A percentile compares a stretch with the other conserved stretches of the same genome.
Evolutionary conservation across 345 rosid genomes (phyloP).

Genomic region (Populus nigra): DNA sequence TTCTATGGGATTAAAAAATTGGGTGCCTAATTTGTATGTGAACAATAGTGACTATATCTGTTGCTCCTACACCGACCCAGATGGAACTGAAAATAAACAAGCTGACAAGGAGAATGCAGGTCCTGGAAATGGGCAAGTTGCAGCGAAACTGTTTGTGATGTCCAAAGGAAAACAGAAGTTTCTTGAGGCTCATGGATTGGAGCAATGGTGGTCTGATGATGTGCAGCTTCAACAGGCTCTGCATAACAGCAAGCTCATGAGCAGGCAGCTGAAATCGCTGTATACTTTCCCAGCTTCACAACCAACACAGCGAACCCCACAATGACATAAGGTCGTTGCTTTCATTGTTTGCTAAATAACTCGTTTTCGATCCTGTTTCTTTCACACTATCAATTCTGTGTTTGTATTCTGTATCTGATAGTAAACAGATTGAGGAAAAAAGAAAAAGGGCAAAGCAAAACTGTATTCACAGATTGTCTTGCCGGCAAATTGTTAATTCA

Average conservation of each 20-base stretch:
- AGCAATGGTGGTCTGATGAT: constrained; percentile 99
- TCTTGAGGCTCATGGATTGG: constrained; percentile 86
- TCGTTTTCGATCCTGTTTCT: constrained; percentile 15
- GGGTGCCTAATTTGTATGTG: constrained; percentile 88
- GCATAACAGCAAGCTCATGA: constrained; percentile 71
- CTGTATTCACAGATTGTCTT: no score
- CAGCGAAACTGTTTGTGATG: constrained; percentile 86
- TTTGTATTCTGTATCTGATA: neutral
- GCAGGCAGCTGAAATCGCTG: constrained; percentile 84
- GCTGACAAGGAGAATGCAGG: constrained; percentile 51
- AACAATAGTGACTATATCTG: constrained; percentile 91
- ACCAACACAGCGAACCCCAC: constrained; percentile 22
- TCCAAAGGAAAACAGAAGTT: constrained; percentile 93
- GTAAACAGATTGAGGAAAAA: neutral
- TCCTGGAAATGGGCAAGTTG: constrained; percentile 40
- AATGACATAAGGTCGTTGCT: constrained; percentile 5
- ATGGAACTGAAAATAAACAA: constrained; percentile 32
- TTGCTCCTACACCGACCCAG: constrained; percentile 66
- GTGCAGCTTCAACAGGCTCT: constrained; percentile 65
- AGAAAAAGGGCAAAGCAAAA: no score
- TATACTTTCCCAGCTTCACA: constrained; percentile 48
- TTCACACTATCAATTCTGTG: neutral
- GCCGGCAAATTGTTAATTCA: no score
- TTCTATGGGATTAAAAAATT: constrained; percentile 55
- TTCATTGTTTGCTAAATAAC: constrained; percentile 16